Percentiles rank a stretch among this genome's conserved stretches.
Conservation (phyloP, 768 basidiomycete genomes). For the Omphalotus guepiniiformis region DNA sequence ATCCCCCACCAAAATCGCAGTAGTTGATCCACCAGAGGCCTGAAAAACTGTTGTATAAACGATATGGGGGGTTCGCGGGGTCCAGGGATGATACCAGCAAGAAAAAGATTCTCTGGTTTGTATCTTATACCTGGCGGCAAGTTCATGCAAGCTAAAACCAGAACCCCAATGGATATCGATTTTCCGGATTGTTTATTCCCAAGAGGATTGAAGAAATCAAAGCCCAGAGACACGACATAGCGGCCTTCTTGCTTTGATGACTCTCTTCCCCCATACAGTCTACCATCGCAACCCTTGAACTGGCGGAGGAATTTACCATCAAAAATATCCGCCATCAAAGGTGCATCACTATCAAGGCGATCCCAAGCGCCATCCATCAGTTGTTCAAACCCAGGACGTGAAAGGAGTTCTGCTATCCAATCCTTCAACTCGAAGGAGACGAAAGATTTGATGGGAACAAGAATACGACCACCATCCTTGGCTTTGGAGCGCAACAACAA, state of each 20-base stretch:
- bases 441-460: not conserved
- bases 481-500: not conserved
- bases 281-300: conserved; percentile 12
- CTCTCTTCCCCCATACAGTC: too few species aligned
- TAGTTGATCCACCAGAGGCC: too few species aligned
- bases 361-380: not conserved
- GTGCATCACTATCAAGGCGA: not conserved
- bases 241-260: conserved; percentile 18
- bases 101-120: conserved; percentile 26
- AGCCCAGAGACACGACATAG: not conserved
- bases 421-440: conserved; percentile 1
- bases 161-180: not conserved
- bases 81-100: conserved; percentile 30
- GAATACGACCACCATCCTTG: not conserved
- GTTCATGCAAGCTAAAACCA: not conserved
- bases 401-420: not conserved
- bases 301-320: not conserved
- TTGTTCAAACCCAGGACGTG: not conserved
- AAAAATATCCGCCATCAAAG: not conserved
- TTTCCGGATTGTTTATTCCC: not conserved
- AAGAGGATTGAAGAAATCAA: not conserved
- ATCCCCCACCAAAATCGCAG: too few species aligned
- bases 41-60: too few species aligned
- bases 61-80: conserved; percentile 16
- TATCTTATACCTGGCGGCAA: not conserved